Evolutionary conservation across 768 basidiomycete genomes (phyloP).

Genomic region (Pleurotus pulmonarius): DNA sequence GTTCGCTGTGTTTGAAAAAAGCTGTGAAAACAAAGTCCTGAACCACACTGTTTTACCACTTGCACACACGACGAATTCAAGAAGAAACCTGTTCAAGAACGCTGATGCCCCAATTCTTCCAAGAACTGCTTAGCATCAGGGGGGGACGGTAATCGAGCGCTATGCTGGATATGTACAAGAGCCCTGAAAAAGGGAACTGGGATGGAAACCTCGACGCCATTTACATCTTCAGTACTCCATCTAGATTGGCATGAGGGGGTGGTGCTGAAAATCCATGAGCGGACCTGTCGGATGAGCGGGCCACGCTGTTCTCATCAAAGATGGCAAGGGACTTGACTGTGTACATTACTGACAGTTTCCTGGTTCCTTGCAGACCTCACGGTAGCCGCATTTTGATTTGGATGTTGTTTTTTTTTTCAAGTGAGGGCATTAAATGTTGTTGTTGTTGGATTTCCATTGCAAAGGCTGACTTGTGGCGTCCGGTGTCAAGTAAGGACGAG

Average conservation of each 20-base stretch:
- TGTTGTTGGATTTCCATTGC: too few relatives aligned
- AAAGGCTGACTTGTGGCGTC: background rate
- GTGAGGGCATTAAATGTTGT: too few relatives aligned
- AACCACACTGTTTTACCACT: background rate
- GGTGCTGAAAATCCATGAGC: background rate
- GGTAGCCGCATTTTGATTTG: background rate
- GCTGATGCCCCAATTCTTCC: background rate
- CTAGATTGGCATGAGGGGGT: background rate
- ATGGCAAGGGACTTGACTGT: background rate
- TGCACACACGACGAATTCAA: background rate
- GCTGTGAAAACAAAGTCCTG: background rate
- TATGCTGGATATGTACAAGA: background rate
- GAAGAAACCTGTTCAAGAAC: too few relatives aligned
- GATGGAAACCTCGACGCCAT: conserved; percentile 3
- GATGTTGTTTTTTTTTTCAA: too few relatives aligned
- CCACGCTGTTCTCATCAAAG: background rate
- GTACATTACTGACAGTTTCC: background rate
- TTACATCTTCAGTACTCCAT: conserved; percentile 1
- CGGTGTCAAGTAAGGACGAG: background rate
- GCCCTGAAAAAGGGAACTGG: background rate
- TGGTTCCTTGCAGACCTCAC: background rate
- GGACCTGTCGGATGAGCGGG: background rate
- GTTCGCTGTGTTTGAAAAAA: conserved; percentile 4
- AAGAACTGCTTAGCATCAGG: background rate
- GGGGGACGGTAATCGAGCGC: background rate